These are phyloP conservation scores for Talaromyces piceae DNA, from an alignment of 2,329 filamentous ascomycete genomes.

Conservation along the genomic window DNA sequence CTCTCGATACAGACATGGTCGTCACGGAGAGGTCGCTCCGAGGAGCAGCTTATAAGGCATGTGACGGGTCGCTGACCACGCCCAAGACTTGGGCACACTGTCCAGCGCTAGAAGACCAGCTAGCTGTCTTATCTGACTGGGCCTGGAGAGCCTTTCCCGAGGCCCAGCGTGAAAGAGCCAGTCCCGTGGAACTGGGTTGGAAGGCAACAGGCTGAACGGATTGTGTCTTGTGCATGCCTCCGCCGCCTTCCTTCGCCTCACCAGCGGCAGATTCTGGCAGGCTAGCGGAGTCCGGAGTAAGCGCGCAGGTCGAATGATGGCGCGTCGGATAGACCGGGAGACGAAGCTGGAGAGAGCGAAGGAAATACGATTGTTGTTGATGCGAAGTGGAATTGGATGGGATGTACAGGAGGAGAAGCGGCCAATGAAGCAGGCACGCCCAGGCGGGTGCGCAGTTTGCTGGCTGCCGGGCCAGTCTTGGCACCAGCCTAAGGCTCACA, in stretches of 20 bases:
- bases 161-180: background rate
- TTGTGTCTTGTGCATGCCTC: background rate
- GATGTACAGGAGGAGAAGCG: background rate
- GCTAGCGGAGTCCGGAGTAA: too few relatives aligned
- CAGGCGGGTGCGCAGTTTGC: slow-evolving; percentile 6
- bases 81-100: background rate
- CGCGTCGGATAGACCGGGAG: too few relatives aligned
- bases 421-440: slow-evolving; percentile 5
- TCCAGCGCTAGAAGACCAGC: background rate
- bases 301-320: too few relatives aligned
- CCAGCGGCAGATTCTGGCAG: too few relatives aligned
- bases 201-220: background rate
- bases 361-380: background rate
- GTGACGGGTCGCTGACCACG: background rate
- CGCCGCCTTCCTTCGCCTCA: background rate
- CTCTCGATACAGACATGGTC: background rate
- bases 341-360: background rate
- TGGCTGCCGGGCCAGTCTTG: slow-evolving; percentile 1
- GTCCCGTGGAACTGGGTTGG: background rate
- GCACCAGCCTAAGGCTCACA: background rate
- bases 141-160: background rate
- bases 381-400: background rate
- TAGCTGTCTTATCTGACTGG: background rate
- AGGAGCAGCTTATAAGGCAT: background rate
- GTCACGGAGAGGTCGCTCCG: background rate